These are phyloP conservation scores for Nelumbo lutea DNA, from an alignment of 164 flowering plant genomes.

Conservation along the genomic window DNA sequence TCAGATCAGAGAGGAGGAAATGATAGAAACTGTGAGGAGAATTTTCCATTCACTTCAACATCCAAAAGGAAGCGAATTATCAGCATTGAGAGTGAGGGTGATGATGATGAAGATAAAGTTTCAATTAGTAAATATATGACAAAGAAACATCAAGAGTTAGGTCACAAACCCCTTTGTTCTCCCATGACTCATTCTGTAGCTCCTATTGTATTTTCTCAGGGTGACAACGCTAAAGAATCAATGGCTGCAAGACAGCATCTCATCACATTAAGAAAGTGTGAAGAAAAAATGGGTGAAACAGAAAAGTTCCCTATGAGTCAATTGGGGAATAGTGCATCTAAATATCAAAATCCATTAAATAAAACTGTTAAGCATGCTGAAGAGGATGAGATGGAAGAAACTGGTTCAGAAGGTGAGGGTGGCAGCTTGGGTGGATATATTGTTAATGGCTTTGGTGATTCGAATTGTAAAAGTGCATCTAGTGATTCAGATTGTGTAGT, in stretches of 20 bases:
- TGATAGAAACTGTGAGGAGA: constrained; percentile 4
- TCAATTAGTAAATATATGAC: constrained; percentile 34
- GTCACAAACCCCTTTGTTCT: constrained; percentile 7
- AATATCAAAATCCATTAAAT: constrained; percentile 8
- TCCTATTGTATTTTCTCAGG: constrained; percentile 9
- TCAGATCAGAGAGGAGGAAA: constrained; percentile 12
- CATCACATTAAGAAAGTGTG: constrained; percentile 19
- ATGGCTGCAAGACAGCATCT: constrained; percentile 26
- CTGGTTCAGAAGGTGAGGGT: constrained; percentile 35
- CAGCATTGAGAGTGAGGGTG: constrained; percentile 40
- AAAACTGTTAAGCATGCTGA: constrained; percentile 13
- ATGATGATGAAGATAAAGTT: constrained; percentile 38
- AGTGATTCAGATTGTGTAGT: constrained; percentile 21
- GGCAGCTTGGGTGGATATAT: constrained; percentile 50
- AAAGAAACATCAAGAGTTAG: constrained; percentile 13
- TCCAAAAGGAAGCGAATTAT: constrained; percentile 36
- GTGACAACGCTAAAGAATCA: constrained; percentile 7
- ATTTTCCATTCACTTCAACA: constrained; percentile 11
- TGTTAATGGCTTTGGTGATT: constrained; percentile 32
- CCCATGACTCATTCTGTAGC: constrained; percentile 5
- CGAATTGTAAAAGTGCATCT: constrained; percentile 19
- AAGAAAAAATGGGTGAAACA: constrained; percentile 7
- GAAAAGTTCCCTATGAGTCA: constrained; percentile 8
- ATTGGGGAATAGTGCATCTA: constrained; percentile 3
- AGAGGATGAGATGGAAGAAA: constrained; percentile 28